These are phyloP conservation scores for Nissolia schottii DNA, from an alignment of 306 rosid species.

Conservation along the genomic window DNA sequence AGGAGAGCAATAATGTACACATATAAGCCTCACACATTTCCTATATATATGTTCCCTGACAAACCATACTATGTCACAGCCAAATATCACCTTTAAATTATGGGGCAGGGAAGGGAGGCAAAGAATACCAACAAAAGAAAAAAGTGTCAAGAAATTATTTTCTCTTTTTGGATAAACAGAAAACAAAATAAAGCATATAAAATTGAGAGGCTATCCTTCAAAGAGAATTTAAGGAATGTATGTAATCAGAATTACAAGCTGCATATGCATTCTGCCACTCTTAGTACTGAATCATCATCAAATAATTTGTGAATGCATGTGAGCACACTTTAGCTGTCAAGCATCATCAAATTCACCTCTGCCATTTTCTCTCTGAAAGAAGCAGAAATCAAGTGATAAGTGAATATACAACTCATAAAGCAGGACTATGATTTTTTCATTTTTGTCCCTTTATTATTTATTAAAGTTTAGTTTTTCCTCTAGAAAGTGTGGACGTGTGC, in stretches of 20 bases:
- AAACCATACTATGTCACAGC: conserved; percentile 5
- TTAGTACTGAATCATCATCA: conserved; percentile 22
- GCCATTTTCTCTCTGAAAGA: conserved; percentile 83
- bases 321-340: conserved; percentile 8
- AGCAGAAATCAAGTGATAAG: conserved; percentile 26
- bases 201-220: neutral
- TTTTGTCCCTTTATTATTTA: neutral
- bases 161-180: neutral
- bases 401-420: neutral
- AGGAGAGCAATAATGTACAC: conserved; percentile 46
- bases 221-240: neutral
- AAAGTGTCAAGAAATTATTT: neutral
- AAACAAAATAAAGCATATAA: neutral
- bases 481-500: neutral
- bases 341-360: conserved; percentile 52
- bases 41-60: conserved; percentile 24
- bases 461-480: neutral
- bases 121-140: conserved; percentile 33
- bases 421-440: neutral
- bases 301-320: conserved; percentile 1
- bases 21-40: conserved; percentile 37
- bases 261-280: neutral
- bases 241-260: conserved; percentile 25
- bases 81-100: conserved; percentile 15
- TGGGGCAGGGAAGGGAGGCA: conserved; percentile 1